phyloP scores from a whole-genome alignment of 2,329 filamentous ascomycete species.

The Tympanopsis confertula region DNA sequence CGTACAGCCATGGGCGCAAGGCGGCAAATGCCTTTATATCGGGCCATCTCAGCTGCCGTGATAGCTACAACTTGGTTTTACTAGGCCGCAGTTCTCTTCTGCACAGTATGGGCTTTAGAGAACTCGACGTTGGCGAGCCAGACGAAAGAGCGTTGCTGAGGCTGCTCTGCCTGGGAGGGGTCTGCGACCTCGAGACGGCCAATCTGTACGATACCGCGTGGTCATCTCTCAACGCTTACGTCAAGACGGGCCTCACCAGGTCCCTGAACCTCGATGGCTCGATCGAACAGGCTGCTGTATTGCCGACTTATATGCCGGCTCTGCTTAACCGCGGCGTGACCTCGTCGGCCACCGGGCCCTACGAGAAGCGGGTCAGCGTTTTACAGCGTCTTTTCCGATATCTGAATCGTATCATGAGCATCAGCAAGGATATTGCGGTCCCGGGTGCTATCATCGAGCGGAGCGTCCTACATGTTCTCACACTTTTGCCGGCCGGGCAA shows the following conservation, averaged over 20 bases:
- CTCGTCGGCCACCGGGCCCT: slow-evolving; percentile 7
- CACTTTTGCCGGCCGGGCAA: slow-evolving; percentile 11
- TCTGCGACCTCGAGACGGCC: slow-evolving; percentile 14
- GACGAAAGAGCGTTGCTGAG: slow-evolving; percentile 20
- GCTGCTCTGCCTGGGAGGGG: slow-evolving; percentile 21
- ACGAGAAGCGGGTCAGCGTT: slow-evolving; percentile 8
- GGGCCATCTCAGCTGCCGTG: slow-evolving; percentile 8
- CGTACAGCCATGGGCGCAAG: slow-evolving; percentile 16
- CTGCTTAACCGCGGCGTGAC: slow-evolving; percentile 17
- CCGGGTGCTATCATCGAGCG: slow-evolving; percentile 14
- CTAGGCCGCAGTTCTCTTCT: slow-evolving; percentile 14
- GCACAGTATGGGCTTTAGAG: slow-evolving; percentile 12
- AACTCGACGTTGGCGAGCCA: slow-evolving; percentile 10
- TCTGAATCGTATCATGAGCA: slow-evolving; percentile 12
- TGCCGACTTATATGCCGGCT: slow-evolving; percentile 24
- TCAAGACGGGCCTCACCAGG: slow-evolving; percentile 11
- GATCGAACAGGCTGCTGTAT: slow-evolving; percentile 16
- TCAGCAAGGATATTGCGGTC: slow-evolving; percentile 4
- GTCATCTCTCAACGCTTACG: slow-evolving; percentile 7
- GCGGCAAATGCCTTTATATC: slow-evolving; percentile 15
- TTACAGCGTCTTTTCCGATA: slow-evolving; percentile 15
- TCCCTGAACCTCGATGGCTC: slow-evolving; percentile 21
- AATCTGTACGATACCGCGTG: slow-evolving; percentile 16
- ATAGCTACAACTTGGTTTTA: slow-evolving; percentile 20
- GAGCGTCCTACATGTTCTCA: slow-evolving; percentile 12